Base-by-base conservation (phyloP, 805 yeast genomes). In the Maudiozyma turicensis region DNA sequence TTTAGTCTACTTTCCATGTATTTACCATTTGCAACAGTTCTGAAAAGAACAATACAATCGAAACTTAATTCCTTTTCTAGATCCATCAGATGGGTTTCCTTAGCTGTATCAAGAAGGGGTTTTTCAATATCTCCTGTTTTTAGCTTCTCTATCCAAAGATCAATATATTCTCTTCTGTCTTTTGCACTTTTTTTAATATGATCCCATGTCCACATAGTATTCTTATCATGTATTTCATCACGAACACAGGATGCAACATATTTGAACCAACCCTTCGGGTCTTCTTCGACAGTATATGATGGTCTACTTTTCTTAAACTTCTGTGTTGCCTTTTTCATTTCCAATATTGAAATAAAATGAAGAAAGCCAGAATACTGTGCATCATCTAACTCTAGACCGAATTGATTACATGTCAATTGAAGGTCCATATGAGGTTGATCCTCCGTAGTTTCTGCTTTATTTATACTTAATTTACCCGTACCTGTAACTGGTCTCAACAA, bases 401-500 rank as follows among this genome's bases (percentile, higher is more conserved):
- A 82, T 60, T 93, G 95, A 47, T 90, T 90, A 64, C 90, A 93
- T 53, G 82, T 77, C 47, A 93, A 69, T 51, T 86, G 85, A 0
- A 89, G 77, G 39, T 78, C 75, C 20, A 87, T 74, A 61, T 86
- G 93, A 6, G 93, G 93, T 37, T 66, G 67, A 0, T 71, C 63
- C 43, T 79, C 83, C 0, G 91, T 81, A 1, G 93, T 75, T 1
- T 93, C 93, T 5, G 72, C 64, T 62, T 93, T 93, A 67, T 86
- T 86, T 13, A 93, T 69, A 0, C 89, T 82, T 34, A 95, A 66
- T 58, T 82, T 84, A 37, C 98, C 98, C 40, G 74, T 72, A 29
- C 98, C 98, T 8, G 88, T 80, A 1, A 93, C 96, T 0, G 99
- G 99, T 49, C 82, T 77, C 51, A 93, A 67, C 8, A 93, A 69